Percentiles rank a stretch among this genome's conserved stretches.
Conservation (phyloP, 1,139 yeast species). For the Tardiomyces depauwii region DNA sequence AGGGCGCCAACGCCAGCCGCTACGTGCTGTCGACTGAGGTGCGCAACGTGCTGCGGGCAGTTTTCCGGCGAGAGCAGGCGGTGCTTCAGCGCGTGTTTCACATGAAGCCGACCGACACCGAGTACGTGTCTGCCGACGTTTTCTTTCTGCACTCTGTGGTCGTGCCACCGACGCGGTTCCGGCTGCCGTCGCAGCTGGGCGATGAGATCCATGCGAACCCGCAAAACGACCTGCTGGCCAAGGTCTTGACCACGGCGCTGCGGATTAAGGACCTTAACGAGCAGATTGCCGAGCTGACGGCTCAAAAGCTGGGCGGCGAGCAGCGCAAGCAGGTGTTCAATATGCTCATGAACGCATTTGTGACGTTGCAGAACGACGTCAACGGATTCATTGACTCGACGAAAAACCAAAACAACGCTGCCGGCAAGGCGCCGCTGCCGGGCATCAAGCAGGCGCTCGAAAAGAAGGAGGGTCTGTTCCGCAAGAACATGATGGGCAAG, state of each 20-base stretch:
- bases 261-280: slow-evolving; percentile 83
- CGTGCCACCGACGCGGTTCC: slow-evolving; percentile 94
- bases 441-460: slow-evolving; percentile 97
- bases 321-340: slow-evolving; percentile 72
- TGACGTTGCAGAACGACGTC: slow-evolving; percentile 88
- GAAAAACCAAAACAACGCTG: slow-evolving; percentile 59
- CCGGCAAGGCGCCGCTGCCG: slow-evolving; percentile 70
- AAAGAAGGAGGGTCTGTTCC: slow-evolving; percentile 95
- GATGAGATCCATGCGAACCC: slow-evolving; percentile 93
- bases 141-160: slow-evolving; percentile 80
- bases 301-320: slow-evolving; percentile 55
- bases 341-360: slow-evolving; percentile 90
- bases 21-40: slow-evolving; percentile 83
- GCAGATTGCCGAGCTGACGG: slow-evolving; percentile 33
- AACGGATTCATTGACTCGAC: slow-evolving; percentile 90
- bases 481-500: slow-evolving; percentile 98
- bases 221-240: slow-evolving; percentile 79
- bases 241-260: slow-evolving; percentile 66
- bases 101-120: slow-evolving; percentile 53
- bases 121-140: slow-evolving; percentile 61
- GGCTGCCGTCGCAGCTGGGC: slow-evolving; percentile 94
- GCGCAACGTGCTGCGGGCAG: slow-evolving; percentile 60
- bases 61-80: slow-evolving; percentile 53
- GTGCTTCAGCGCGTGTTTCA: slow-evolving; percentile 47
- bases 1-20: slow-evolving; percentile 54